Conservation (phyloP, 2,329 filamentous ascomycete genomes). For the Penicillium sp. region DNA sequence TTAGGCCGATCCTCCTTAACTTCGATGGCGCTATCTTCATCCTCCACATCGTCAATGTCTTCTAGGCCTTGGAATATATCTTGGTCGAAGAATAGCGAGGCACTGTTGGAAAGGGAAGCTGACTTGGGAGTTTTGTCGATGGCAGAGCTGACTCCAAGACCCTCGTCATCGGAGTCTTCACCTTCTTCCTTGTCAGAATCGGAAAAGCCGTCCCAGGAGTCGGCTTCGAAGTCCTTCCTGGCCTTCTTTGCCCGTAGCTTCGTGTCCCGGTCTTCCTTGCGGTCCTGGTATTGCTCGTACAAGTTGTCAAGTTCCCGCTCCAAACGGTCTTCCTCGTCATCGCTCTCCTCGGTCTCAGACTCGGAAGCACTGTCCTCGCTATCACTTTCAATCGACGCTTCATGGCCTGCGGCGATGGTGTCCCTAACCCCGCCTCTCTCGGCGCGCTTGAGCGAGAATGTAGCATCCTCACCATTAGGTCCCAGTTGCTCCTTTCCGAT, state of each 20-base stretch:
- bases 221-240: slow-evolving; percentile 68
- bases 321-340: slow-evolving; percentile 71
- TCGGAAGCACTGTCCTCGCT: slow-evolving; percentile 52
- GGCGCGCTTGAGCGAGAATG: slow-evolving; percentile 75
- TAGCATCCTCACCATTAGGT: slow-evolving; percentile 70
- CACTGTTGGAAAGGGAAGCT: slow-evolving; percentile 68
- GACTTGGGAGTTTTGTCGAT: too few relatives aligned
- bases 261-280: slow-evolving; percentile 68
- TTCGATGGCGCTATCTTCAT: too few relatives aligned
- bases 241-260: slow-evolving; percentile 87
- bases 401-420: too few relatives aligned
- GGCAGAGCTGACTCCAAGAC: too few relatives aligned
- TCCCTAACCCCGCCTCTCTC: slow-evolving; percentile 64
- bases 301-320: slow-evolving; percentile 77
- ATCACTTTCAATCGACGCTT: slow-evolving; percentile 56
- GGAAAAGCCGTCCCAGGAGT: slow-evolving; percentile 90
- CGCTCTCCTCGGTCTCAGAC: slow-evolving; percentile 53
- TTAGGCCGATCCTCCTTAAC: too few relatives aligned
- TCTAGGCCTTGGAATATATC: slow-evolving; percentile 83
- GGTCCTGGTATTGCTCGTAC: slow-evolving; percentile 77
- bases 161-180: too few relatives aligned
- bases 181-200: slow-evolving; percentile 37
- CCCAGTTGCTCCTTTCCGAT: slow-evolving; percentile 80
- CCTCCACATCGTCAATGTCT: slow-evolving; percentile 55
- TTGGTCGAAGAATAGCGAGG: slow-evolving; percentile 83